phyloP scores from a whole-genome alignment of 2,329 filamentous ascomycete genomes.

The Penicillium sp. region DNA sequence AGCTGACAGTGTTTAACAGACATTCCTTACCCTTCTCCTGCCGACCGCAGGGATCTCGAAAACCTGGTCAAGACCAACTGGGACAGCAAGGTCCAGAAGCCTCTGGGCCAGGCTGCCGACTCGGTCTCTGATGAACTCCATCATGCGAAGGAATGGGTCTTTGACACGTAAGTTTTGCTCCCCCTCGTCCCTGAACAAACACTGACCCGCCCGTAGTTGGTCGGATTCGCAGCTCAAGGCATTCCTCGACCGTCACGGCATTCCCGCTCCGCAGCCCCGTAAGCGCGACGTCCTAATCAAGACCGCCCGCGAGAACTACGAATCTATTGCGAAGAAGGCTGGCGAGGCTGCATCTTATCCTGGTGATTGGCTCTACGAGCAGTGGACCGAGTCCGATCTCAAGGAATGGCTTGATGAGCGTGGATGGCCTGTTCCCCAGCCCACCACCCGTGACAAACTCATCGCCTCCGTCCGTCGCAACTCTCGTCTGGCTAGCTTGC shows the following conservation, averaged over 20 bases:
- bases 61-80: slow-evolving; percentile 85
- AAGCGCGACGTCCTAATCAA: slow-evolving; percentile 76
- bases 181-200: not conserved
- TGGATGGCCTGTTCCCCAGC: slow-evolving; percentile 80
- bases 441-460: slow-evolving; percentile 75
- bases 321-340: slow-evolving; percentile 65
- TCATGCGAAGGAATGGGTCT: slow-evolving; percentile 81
- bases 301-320: slow-evolving; percentile 74
- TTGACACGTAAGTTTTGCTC: slow-evolving; percentile 60
- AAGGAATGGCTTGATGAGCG: slow-evolving; percentile 90
- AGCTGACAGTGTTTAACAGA: slow-evolving; percentile 36
- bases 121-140: slow-evolving; percentile 66
- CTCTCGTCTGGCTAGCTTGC: slow-evolving; percentile 70
- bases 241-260: slow-evolving; percentile 81
- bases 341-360: slow-evolving; percentile 81
- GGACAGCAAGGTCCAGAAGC: slow-evolving; percentile 66
- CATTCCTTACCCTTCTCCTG: slow-evolving; percentile 80
- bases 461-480: slow-evolving; percentile 88
- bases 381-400: slow-evolving; percentile 88
- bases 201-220: slow-evolving; percentile 56
- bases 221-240: slow-evolving; percentile 88
- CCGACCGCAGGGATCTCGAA: slow-evolving; percentile 93
- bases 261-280: slow-evolving; percentile 82
- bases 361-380: slow-evolving; percentile 86
- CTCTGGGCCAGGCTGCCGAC: slow-evolving; percentile 74